Base-by-base conservation (phyloP, 164 flowering plant genomes). In the Chloranthus sessilifolius region DNA sequence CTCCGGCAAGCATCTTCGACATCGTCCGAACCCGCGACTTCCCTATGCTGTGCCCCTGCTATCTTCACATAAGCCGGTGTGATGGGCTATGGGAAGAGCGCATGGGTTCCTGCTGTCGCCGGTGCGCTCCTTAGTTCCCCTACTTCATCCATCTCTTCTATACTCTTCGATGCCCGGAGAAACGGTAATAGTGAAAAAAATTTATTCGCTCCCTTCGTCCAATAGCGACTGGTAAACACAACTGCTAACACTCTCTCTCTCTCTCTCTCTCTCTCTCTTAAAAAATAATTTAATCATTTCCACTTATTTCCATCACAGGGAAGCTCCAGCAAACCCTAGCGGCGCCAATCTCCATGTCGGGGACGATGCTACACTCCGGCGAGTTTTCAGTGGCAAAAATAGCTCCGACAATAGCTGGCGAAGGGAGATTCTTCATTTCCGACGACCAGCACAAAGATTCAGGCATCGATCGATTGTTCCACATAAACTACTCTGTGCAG, bases 1-100 rank as follows among this genome's bases (percentile, higher is more conserved):
- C 79, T 83, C 66, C 84, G 77, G 70, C 98, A 92, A 0, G 94
- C 88, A 26, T 80, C 91, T 40, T 82, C 83, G 4, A 73, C 75
- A 0, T 65, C 76, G 19, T 43, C 16, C 8, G 31, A 5, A 3
- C 26, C 59, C 8, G 31, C 33, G 0, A 48, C 38, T 16, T 48
- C 56, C 49, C 25, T 30, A 40, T 27, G 60, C 20, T 26, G 15
- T 19, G 20, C 35, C 19, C 24, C 26, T 3, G 37, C 43, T 12
- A 8, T 55, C 57, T 48, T 73, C 5, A 61, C 46, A 31, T 63
- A 72, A 29, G 74, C 80, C 10, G 87, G 85, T 6, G 83, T 78
- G 10, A 71, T 0, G 0, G 97, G 89, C 0, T 82, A 78, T 4
- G 85, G 78, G 43, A 59, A 74, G 20, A 74, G 77, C 55, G 28